Evolutionary conservation across 495 filamentous ascomycete species (phyloP).

Genomic region (Lophiostoma macrostomum): DNA sequence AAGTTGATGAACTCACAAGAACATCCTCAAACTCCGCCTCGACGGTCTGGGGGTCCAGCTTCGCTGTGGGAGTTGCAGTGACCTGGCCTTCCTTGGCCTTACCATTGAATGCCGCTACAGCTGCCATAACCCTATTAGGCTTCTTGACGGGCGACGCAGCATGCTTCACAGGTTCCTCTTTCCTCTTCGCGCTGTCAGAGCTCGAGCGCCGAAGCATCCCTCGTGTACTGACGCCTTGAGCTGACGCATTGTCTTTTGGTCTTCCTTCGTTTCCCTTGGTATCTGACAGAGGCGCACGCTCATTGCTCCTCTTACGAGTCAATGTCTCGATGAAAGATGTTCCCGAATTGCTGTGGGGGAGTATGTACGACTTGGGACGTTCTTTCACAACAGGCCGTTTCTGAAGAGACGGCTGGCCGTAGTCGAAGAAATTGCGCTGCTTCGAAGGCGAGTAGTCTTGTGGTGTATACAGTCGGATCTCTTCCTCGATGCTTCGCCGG

Average conservation of each 20-base stretch:
- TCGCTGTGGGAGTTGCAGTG: slow-evolving; percentile 24
- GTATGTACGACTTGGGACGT: slow-evolving; percentile 55
- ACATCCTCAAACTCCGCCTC: slow-evolving; percentile 61
- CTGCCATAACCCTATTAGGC: slow-evolving; percentile 58
- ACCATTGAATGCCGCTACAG: slow-evolving; percentile 60
- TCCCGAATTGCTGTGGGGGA: slow-evolving; percentile 29
- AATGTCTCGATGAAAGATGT: slow-evolving; percentile 26
- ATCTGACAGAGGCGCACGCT: slow-evolving; percentile 21
- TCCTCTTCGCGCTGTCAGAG: slow-evolving; percentile 29
- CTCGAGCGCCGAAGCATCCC: slow-evolving; percentile 19
- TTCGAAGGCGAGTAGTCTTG: slow-evolving; percentile 60
- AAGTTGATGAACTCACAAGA: slow-evolving; percentile 44
- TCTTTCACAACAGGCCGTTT: slow-evolving; percentile 38
- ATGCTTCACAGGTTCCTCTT: slow-evolving; percentile 40
- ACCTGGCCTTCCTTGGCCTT: slow-evolving; percentile 34
- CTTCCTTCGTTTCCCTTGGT: slow-evolving; percentile 26
- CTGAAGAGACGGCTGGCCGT: slow-evolving; percentile 54
- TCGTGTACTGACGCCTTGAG: slow-evolving; percentile 5
- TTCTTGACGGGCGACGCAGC: slow-evolving; percentile 38
- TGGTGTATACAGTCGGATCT: slow-evolving; percentile 61
- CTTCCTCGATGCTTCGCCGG: slow-evolving; percentile 50
- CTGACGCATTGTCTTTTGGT: background rate
- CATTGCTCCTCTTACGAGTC: slow-evolving; percentile 26
- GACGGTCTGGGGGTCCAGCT: slow-evolving; percentile 45
- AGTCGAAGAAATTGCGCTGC: slow-evolving; percentile 62